Base-by-base conservation (phyloP, 1,284 basidiomycete genomes). In the Ganoderma meredithae region DNA sequence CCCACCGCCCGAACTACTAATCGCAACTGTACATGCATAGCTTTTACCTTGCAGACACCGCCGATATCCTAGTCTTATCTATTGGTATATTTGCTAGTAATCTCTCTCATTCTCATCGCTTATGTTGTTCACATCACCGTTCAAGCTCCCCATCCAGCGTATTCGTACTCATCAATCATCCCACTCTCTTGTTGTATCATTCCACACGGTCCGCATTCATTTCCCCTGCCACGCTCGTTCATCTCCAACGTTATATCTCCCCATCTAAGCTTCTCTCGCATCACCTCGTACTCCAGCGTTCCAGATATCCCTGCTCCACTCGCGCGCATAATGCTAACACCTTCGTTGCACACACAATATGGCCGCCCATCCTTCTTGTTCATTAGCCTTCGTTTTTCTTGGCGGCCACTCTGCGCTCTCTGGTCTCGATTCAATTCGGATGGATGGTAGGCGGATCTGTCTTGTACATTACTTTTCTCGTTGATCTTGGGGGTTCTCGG, bases 1-100 rank as follows among this genome's bases (percentile, higher is more conserved):
- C 81, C 27, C 84, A 85, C 63, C 84, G 85, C 56, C 79, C 75
- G 62, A 78, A 82, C 65, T 76, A 81, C 74, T 83, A 72, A 79
- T 65, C 27, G 1, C 59, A 62, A 41, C 22, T 72, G 69, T 72
- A 71, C 53, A 70, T 65, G 60, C 52, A 60, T 63, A 59, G 33
- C 25, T 56, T 56, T 47, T 27, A 44, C 15, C 31, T 15, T 19
- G 44, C 33, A 31, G 44, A 39, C 47, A 19, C 31, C 31, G 19
- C 43, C 33, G 25, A 40, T 36, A 63, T 56, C 27, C 52, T 56
- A 55, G 22, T n/a, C 36, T 25, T 39, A 58, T 39, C 56, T 39
- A 58, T 39, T 58, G 56, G 36, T 58, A 69, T 69, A 66, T 47
- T 47, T 47, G 44, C 68, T 66, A 71, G 9, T 69, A 72, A 67